Evolutionary conservation across 257 asterid species (phyloP).

Genomic region (Linderniella brevidens): DNA sequence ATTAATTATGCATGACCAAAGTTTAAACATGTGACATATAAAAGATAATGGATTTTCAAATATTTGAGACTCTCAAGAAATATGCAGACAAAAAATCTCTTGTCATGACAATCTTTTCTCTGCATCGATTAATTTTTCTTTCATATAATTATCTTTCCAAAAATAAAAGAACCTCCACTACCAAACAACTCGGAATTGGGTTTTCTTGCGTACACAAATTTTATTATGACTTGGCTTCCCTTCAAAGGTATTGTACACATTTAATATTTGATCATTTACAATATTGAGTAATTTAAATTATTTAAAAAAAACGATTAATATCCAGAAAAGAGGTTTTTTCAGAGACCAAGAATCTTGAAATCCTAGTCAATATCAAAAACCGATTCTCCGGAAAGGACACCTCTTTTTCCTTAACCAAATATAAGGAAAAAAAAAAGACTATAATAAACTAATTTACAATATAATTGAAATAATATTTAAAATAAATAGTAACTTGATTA

Average conservation of each 20-base stretch:
- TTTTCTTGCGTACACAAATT: too few species aligned
- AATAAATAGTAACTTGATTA: too few species aligned
- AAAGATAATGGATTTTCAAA: constrained; percentile 22
- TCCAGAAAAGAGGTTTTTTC: neutral
- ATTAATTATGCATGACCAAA: constrained; percentile 36
- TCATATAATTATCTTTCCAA: too few species aligned
- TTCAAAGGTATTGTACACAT: too few species aligned
- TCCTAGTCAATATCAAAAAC: constrained; percentile 30
- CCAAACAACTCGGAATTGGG: too few species aligned
- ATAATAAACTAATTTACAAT: neutral
- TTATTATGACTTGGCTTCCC: too few species aligned
- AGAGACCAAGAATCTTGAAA: constrained; percentile 17
- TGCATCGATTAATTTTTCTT: constrained; percentile 8
- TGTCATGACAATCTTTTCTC: constrained; percentile 15
- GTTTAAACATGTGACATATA: constrained; percentile 51
- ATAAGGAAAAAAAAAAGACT: neutral
- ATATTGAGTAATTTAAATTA: too few species aligned
- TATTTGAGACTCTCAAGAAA: constrained; percentile 52
- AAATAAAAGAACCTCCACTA: too few species aligned
- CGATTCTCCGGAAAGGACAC: constrained; percentile 21
- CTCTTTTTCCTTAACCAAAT: neutral
- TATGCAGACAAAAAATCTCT: constrained; percentile 30
- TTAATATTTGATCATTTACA: too few species aligned
- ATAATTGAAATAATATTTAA: too few species aligned
- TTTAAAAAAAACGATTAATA: neutral